Base-by-base conservation (phyloP, 1,284 basidiomycete genomes). In the Trichosporon sp. region DNA sequence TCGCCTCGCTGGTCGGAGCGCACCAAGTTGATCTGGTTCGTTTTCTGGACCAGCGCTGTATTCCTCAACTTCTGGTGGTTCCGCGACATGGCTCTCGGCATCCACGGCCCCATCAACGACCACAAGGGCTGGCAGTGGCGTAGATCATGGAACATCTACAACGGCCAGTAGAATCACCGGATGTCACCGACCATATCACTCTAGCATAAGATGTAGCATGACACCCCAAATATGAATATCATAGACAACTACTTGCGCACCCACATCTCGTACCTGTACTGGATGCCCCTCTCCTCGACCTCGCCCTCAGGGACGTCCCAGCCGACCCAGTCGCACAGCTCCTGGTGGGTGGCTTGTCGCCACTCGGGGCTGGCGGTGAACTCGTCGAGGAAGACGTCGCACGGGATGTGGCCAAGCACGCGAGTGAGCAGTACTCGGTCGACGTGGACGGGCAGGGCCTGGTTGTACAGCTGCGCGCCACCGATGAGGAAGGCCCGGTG, bases 261-360 rank as follows among this genome's bases (percentile, higher is more conserved):
- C 94, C 94, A 96, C 92, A 96, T 93, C 85, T 97, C 92, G 81
- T 90, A 96, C 83, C 92, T 90, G 81, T 95, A 96, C 76, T 87
- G 85, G 63, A 92, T 86, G 12, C 89, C 92, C 70, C 91, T 91
- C 83, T 96, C 93, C 78, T 89, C 87, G 79, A 92, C 89, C 75
- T 88, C 84, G 2, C 92, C 92, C 72, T 86, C 84, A 21, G 90
- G 87, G 64, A 95, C 92, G 5, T 90, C 88, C 76, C 91, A 91
- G 51, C 90, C 93, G 0, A 88, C 88, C 92, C 92, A 96, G 18
- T 85, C 85, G 71, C 86, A 81, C 77, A 95, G 83, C 68, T 89
- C 89, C 23, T 84, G 83, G 75, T 92, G 89, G 21, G 86, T 82
- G 35, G 88, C 85, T 74, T 81, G 84, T 67, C 73, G 84, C 92